Conservation (phyloP, 495 filamentous ascomycete genomes). For the Astrothelium macrocarpum region DNA sequence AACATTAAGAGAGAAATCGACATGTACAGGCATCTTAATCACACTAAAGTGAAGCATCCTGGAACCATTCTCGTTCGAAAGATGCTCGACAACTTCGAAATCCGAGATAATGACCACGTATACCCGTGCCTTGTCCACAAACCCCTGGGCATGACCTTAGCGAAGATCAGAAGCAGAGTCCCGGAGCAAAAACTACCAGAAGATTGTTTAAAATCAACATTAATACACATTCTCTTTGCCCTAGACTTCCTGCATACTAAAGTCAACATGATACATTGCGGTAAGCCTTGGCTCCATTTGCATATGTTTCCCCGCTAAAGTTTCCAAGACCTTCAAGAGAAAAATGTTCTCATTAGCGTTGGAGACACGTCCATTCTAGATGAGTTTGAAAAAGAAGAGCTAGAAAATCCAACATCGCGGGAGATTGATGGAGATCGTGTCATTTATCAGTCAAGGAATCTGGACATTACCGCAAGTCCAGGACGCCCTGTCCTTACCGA, state of each 20-base stretch:
- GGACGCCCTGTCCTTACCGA: constrained; percentile 33
- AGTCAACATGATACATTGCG: constrained; percentile 35
- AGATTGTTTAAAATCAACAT: background rate
- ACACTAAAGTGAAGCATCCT: constrained; percentile 25
- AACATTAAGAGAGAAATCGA: background rate
- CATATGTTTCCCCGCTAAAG: background rate
- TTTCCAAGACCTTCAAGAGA: constrained; percentile 24
- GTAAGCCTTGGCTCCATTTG: constrained; percentile 14
- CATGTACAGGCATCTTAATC: background rate
- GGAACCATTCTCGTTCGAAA: constrained; percentile 31
- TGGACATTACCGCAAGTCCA: constrained; percentile 13
- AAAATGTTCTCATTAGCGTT: constrained; percentile 30
- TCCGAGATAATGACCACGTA: constrained; percentile 30
- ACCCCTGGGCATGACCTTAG: constrained; percentile 29
- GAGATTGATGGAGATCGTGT: constrained; percentile 23
- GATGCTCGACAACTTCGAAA: constrained; percentile 34
- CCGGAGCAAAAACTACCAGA: background rate
- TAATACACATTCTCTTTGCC: constrained; percentile 20
- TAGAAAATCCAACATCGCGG: constrained; percentile 24
- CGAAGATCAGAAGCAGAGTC: background rate
- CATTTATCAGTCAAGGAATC: constrained; percentile 26
- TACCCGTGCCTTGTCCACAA: constrained; percentile 36
- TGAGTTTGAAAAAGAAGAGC: constrained; percentile 17
- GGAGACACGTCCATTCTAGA: constrained; percentile 9
- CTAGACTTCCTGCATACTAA: constrained; percentile 37